A percentile compares a stretch with the other conserved stretches of the same genome.
phyloP scores from a whole-genome alignment of 805 yeast species.

The Saturnispora silvae region DNA sequence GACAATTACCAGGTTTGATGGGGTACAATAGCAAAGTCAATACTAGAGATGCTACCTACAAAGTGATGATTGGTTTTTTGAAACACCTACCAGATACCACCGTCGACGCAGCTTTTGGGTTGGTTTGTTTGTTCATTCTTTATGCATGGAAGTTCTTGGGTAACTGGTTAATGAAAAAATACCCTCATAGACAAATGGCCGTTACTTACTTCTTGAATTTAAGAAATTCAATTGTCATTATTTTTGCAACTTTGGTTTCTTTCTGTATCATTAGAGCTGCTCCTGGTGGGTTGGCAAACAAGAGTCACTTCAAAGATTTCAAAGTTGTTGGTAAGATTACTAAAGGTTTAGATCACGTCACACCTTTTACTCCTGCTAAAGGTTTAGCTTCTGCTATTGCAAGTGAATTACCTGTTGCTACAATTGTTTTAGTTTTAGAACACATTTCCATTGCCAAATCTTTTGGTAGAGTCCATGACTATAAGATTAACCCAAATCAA shows the following conservation, averaged over 20 bases:
- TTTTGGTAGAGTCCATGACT: constrained; percentile 85
- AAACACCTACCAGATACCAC: constrained; percentile 60
- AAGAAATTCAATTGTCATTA: constrained; percentile 72
- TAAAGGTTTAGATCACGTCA: constrained; percentile 68
- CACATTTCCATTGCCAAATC: constrained; percentile 92
- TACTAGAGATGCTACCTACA: constrained; percentile 62
- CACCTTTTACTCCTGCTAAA: constrained; percentile 54
- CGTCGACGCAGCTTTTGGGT: constrained; percentile 83
- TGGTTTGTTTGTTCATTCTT: constrained; percentile 61
- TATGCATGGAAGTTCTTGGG: constrained; percentile 61
- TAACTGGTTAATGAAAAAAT: constrained; percentile 49
- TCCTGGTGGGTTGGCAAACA: constrained; percentile 15
- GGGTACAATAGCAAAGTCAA: constrained; percentile 60
- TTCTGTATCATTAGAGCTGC: constrained; percentile 57
- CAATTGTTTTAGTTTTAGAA: constrained; percentile 72
- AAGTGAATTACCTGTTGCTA: constrained; percentile 75
- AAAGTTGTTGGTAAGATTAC: constrained; percentile 70
- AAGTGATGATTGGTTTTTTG: constrained; percentile 59
- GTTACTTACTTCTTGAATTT: constrained; percentile 68
- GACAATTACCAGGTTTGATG: constrained; percentile 82
- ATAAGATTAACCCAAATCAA: constrained; percentile 86
- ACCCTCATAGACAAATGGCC: constrained; percentile 40
- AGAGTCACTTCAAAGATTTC: constrained; percentile 28
- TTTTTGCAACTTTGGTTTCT: constrained; percentile 73
- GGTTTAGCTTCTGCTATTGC: constrained; percentile 54